phyloP scores from a whole-genome alignment of 805 yeast species.

The Pachysolen tannophilus region DNA sequence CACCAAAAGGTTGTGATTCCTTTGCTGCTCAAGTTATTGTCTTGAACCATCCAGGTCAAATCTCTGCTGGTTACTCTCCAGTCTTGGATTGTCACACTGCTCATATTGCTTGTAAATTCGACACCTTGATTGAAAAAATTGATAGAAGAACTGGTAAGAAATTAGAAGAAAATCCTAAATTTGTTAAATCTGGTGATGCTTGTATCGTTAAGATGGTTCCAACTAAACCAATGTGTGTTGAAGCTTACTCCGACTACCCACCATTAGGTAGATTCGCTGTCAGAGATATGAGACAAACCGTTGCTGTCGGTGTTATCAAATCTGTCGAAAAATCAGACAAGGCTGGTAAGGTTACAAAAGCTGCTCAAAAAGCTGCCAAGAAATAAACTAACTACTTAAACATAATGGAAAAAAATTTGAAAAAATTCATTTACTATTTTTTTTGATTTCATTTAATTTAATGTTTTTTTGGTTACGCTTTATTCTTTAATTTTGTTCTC shows the following conservation, averaged over 20 bases:
- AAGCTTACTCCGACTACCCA: constrained; percentile 90
- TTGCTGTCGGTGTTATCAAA: constrained; percentile 99
- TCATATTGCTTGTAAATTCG: constrained; percentile 87
- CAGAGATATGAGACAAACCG: constrained; percentile 99
- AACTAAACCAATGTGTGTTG: constrained; percentile 90
- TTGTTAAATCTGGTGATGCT: constrained; percentile 94
- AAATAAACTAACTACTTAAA: constrained; percentile 41
- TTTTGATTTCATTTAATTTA: too few relatives aligned
- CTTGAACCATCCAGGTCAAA: constrained; percentile 90
- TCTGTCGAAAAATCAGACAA: constrained; percentile 79
- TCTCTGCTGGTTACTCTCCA: constrained; percentile 86
- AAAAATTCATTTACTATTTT: too few relatives aligned
- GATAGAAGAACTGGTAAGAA: constrained; percentile 93
- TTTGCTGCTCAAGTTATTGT: constrained; percentile 83
- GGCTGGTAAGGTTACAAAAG: constrained; percentile 95
- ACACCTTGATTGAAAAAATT: constrained; percentile 64
- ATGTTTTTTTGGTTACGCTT: too few relatives aligned
- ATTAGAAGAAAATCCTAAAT: constrained; percentile 84
- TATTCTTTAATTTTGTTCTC: too few relatives aligned
- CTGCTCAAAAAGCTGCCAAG: constrained; percentile 80
- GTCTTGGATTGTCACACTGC: constrained; percentile 91
- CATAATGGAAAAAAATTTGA: too few relatives aligned
- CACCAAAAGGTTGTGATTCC: constrained; percentile 72
- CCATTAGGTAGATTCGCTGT: constrained; percentile 97
- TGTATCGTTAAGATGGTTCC: constrained; percentile 88